These are phyloP conservation scores for Coemansia sp. DNA, from an alignment of 192 early-diverging fungal genomes.

Conservation along the genomic window DNA sequence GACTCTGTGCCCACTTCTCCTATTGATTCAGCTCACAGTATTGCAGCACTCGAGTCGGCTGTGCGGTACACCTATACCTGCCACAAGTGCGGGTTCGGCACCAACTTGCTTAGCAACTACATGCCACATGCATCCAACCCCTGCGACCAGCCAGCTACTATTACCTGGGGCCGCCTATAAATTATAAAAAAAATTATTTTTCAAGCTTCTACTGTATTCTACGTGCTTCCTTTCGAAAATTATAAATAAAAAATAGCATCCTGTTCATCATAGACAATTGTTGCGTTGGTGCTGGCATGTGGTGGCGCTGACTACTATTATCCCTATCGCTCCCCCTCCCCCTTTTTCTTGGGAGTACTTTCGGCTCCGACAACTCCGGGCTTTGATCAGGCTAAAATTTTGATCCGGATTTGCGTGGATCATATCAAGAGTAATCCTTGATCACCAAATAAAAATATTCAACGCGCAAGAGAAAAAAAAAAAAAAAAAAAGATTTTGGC, in stretches of 20 bases:
- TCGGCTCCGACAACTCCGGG: neutral
- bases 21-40: neutral
- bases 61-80: conserved; percentile 42
- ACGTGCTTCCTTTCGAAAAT: neutral
- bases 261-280: neutral
- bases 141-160: conserved; percentile 31
- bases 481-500: conserved; percentile 5
- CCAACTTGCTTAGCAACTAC: conserved; percentile 43
- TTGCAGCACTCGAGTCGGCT: conserved; percentile 8
- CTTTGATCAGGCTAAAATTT: neutral
- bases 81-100: conserved; percentile 50
- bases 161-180: conserved; percentile 40
- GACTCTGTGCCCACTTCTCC: conserved; percentile 25
- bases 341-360: neutral
- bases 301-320: neutral
- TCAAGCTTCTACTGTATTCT: conserved; percentile 3
- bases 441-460: conserved; percentile 2
- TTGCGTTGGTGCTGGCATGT: neutral
- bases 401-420: neutral
- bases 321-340: too few species aligned
- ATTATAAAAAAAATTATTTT: conserved; percentile 10
- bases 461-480: neutral
- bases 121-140: conserved; percentile 51
- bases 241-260: conserved; percentile 4
- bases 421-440: neutral